These are phyloP conservation scores for Fimicolochytrium jonesii DNA, from an alignment of 192 early-diverging fungal genomes.

Conservation along the genomic window DNA sequence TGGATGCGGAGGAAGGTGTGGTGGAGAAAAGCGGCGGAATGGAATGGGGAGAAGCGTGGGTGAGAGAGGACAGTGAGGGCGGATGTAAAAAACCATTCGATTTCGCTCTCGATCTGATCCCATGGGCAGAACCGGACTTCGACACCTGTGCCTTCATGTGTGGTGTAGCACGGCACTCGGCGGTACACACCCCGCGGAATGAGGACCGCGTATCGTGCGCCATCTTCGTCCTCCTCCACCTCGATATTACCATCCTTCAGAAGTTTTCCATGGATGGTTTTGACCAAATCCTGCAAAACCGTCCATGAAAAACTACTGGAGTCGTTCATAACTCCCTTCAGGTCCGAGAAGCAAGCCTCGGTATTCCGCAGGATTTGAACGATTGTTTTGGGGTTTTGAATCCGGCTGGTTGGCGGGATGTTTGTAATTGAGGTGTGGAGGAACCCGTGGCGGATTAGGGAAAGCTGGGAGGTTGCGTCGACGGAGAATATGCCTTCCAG, in stretches of 20 bases:
- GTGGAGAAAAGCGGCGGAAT: not conserved
- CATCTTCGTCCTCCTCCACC: not conserved
- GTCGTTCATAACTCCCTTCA: too few relatives aligned
- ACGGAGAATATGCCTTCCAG: conserved; percentile 12
- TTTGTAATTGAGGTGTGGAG: not conserved
- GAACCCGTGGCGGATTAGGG: conserved; percentile 2
- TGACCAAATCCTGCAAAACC: not conserved
- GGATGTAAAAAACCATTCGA: not conserved
- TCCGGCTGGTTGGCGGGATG: not conserved
- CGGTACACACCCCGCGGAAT: not conserved
- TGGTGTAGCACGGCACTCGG: not conserved
- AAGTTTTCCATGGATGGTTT: not conserved
- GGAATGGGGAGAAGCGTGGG: too few relatives aligned
- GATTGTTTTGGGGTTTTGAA: not conserved
- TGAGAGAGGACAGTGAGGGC: too few relatives aligned
- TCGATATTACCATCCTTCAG: not conserved
- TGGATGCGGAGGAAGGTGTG: not conserved
- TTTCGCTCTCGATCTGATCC: not conserved
- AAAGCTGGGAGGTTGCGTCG: conserved; percentile 3
- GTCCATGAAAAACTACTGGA: not conserved
- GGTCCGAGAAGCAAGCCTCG: too few relatives aligned
- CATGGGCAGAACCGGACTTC: not conserved
- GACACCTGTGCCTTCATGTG: not conserved
- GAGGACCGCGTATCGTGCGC: not conserved
- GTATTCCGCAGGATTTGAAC: not conserved